Base-by-base conservation (phyloP, 1,284 basidiomycete genomes). In the Melanopsichium pennsylvanicum region DNA sequence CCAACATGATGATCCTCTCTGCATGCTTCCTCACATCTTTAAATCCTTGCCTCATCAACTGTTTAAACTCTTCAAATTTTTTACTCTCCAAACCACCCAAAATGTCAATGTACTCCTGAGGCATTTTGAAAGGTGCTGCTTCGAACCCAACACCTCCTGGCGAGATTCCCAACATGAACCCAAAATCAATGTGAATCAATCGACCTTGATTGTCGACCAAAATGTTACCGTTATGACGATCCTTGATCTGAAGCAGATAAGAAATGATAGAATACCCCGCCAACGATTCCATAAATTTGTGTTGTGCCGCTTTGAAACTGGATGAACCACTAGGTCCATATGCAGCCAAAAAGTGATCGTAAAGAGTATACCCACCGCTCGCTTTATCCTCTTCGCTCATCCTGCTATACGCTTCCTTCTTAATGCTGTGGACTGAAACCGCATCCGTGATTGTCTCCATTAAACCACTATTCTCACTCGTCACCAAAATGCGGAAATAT, bases 171-270 rank as follows among this genome's bases (percentile, higher is more conserved):
- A 99, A 86, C 86, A 99, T 96, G 84, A 98, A 98, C 0, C 96
- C 96, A 81, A 98, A 99, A 82, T 98, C 96, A 70, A 97, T 97
- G 82, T 97, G 74, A 57, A 95, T 88, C 15, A 95, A 84, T 75
- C 96, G 94, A 0, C 96, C 96, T 41, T 96, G 91, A 46, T 92
- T 87, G 82, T 98, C 96, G 32, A 99, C 84, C 4, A 99, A 86
- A 58, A 99, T 98, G 81, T 98, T 99, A 39, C 96, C 96, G 76
- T 99, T 99, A 81, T 99, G 96, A 21, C 96, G 87, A 82, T 98
- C 95, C 83, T 99, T 99, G 83, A 99, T 91, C 84, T 98, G 96
- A 3, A 99, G 86, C 19, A 98, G 87, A 82, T 92, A 97, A 11
- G 92, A 94, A 38, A 97, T 89, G 60, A 98, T 86, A 1, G 93